Conservation (phyloP, 805 yeast species). For the Zygotorulaspora danielsina region DNA sequence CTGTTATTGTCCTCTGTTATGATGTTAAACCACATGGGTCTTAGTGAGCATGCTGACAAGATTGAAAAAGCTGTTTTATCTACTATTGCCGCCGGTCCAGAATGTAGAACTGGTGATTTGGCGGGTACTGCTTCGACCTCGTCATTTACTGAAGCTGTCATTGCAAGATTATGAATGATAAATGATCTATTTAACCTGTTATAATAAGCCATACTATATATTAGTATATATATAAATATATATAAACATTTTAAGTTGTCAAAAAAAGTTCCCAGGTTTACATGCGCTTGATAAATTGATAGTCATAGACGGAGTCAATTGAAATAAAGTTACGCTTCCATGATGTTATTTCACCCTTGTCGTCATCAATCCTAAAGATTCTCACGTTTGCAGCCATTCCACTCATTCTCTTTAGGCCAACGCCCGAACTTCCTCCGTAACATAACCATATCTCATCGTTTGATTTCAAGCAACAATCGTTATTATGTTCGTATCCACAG, state of each 20-base stretch:
- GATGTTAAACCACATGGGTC: conserved; percentile 99
- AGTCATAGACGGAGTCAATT: conserved; percentile 43
- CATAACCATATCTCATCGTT: conserved; percentile 51
- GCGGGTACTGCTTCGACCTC: conserved; percentile 86
- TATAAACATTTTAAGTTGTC: no score
- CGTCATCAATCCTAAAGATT: conserved; percentile 47
- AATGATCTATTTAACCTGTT: no score
- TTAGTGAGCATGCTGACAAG: conserved; percentile 72
- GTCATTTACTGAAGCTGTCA: conserved; percentile 90
- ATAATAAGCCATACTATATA: no score
- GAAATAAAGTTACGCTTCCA: conserved; percentile 55
- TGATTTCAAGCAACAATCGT: conserved; percentile 55
- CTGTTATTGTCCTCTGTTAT: conserved; percentile 90
- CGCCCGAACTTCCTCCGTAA: conserved; percentile 64
- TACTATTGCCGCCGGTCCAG: conserved; percentile 93
- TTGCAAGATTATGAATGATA: conserved; percentile 45
- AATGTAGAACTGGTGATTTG: conserved; percentile 90
- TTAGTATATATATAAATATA: no score
- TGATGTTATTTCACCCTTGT: conserved; percentile 42
- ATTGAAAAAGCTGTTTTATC: conserved; percentile 81
- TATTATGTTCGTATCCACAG: conserved; percentile 68
- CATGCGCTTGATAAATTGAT: conserved; percentile 35
- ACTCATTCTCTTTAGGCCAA: conserved; percentile 59
- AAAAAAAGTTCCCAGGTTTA: no score
- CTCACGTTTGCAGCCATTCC: conserved; percentile 48